Percentiles rank a stretch among this genome's conserved stretches.
These are phyloP conservation scores for Gossypium davidsonii DNA, from an alignment of 441 rosid species.

Conservation along the genomic window DNA sequence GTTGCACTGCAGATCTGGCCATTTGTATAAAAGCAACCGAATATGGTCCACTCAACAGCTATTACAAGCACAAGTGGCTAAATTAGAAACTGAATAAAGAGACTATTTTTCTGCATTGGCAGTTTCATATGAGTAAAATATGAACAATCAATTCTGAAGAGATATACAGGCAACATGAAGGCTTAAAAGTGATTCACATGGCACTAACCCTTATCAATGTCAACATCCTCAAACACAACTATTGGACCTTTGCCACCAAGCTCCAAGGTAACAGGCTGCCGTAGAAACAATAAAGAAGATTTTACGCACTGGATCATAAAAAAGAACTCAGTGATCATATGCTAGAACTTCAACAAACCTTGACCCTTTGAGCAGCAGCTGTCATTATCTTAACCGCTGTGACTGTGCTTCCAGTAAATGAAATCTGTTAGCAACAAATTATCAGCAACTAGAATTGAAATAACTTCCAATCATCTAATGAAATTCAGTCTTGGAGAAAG, in stretches of 20 bases:
- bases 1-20: constrained; percentile 99
- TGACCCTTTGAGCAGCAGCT: constrained; percentile 76
- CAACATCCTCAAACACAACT: constrained; percentile 86
- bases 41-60: constrained; percentile 91
- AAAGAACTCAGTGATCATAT: constrained; percentile 9
- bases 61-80: constrained; percentile 21
- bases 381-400: constrained; percentile 83
- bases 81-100: constrained; percentile 7
- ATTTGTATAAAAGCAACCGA: constrained; percentile 98
- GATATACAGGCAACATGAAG: not conserved
- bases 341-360: constrained; percentile 39
- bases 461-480: not conserved
- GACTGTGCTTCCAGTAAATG: constrained; percentile 88
- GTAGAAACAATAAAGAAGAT: constrained; percentile 17
- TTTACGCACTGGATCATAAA: constrained; percentile 10
- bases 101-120: not conserved
- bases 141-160: not conserved
- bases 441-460: constrained; percentile 14
- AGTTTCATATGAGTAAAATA: not conserved
- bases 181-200: constrained; percentile 11
- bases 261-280: constrained; percentile 91
- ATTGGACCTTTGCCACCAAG: constrained; percentile 98
- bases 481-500: not conserved
- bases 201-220: constrained; percentile 75
- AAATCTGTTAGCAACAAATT: constrained; percentile 44